Evolutionary conservation across 2,329 filamentous ascomycete species (phyloP).

Genomic region (Penicillium sp.): DNA sequence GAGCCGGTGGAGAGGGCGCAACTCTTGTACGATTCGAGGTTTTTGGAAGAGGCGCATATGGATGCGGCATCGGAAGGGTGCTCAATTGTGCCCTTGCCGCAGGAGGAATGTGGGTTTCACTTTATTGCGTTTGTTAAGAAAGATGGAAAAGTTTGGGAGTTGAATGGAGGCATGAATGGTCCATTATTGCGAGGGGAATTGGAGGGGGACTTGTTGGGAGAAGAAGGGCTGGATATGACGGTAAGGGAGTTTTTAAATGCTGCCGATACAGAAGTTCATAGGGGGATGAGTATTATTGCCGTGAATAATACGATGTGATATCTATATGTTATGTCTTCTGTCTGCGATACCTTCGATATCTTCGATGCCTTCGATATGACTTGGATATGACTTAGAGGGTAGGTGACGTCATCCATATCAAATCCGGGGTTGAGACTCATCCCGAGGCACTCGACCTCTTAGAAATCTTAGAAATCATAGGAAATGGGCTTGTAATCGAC

Average conservation of each 20-base stretch:
- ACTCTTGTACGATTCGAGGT: constrained; percentile 49
- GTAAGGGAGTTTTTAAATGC: constrained; percentile 18
- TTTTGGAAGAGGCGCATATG: constrained; percentile 31
- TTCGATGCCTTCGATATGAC: neutral
- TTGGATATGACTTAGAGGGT: too few relatives aligned
- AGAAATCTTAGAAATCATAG: too few relatives aligned
- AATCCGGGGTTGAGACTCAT: neutral
- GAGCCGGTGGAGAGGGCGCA: constrained; percentile 49
- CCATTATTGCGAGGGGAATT: constrained; percentile 41
- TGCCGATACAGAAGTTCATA: constrained; percentile 14
- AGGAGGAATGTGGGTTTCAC: constrained; percentile 23
- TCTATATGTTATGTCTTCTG: neutral
- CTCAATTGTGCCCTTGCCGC: constrained; percentile 18
- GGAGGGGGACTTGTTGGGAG: constrained; percentile 19
- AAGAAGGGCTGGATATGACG: constrained; percentile 19
- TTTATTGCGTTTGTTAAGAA: constrained; percentile 25
- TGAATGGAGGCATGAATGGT: constrained; percentile 25
- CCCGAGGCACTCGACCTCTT: neutral
- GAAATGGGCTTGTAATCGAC: neutral
- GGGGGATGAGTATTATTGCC: constrained; percentile 24
- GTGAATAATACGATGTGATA: constrained; percentile 4
- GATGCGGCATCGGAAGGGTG: constrained; percentile 20
- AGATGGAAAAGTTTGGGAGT: constrained; percentile 22
- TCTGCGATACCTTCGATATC: neutral
- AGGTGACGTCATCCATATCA: neutral